phyloP scores from a whole-genome alignment of 2,329 filamentous ascomycete species.

The Xylariales sp. region DNA sequence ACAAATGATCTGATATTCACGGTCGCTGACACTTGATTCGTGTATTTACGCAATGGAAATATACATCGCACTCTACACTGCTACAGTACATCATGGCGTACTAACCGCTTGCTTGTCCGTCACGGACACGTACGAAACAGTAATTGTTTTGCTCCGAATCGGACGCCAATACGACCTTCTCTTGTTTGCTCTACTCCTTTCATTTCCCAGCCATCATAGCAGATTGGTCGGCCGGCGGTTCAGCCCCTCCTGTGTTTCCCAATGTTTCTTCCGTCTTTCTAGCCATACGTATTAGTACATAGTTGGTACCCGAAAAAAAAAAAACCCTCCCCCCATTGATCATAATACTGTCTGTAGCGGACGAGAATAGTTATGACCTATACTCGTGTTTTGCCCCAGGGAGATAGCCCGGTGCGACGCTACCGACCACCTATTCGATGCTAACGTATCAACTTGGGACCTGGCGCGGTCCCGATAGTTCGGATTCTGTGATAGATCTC shows the following conservation, averaged over 20 bases:
- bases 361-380: not conserved
- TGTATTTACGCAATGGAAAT: constrained; percentile 24
- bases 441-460: constrained; percentile 27
- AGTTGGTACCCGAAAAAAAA: constrained; percentile 1
- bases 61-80: too few relatives aligned
- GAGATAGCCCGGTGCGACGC: constrained; percentile 18
- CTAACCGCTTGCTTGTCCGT: constrained; percentile 24
- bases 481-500: constrained; percentile 36
- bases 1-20: constrained; percentile 34
- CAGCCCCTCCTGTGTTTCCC: constrained; percentile 22
- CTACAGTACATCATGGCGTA: not conserved
- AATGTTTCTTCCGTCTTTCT: constrained; percentile 1
- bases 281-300: not conserved
- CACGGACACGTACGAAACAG: constrained; percentile 31
- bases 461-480: constrained; percentile 31
- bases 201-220: constrained; percentile 31
- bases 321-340: too few relatives aligned
- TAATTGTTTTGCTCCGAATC: constrained; percentile 32
- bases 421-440: constrained; percentile 23
- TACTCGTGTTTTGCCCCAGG: constrained; percentile 3
- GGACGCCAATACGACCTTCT: constrained; percentile 30
- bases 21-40: constrained; percentile 29
- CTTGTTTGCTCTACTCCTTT: constrained; percentile 37
- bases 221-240: constrained; percentile 13
- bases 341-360: not conserved